Evolutionary conservation across 345 rosid species (phyloP), one percentile per base, ranked within the genome.

Genomic region (Melaleuca quinquenervia): DNA sequence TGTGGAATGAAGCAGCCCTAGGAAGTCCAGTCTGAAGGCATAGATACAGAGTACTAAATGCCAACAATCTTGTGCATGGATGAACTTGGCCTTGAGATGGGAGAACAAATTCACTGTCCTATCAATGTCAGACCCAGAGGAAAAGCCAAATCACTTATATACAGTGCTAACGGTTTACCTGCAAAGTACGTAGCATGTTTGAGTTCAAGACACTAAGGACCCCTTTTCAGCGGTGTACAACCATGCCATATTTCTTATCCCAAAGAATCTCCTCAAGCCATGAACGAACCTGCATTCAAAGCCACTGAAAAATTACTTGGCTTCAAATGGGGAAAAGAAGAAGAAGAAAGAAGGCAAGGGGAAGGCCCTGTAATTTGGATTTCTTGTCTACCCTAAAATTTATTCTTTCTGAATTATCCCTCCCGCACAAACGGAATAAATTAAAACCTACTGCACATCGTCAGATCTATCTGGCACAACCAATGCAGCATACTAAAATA

Each of bases 201-300:
- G 98, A 96, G 90, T 93, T 91, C 56, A 85, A 87, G 87, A 96
- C 88, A 78, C 86, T 88, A 89, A 97, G 89, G 88, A 97, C 92
- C 90, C 96, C 99, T 90, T 97, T 97, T 91, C 98, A 97, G 50
- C 98, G 96, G 85, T 96, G 95, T 21, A 96, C 91, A 90, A 95
- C 98, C 96, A 95, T 92, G 49, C 83, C 95, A 88, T 88, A 64
- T 84, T 92, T 95, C 89, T 95, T 97, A 84, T 97, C 98, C 99
- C 99, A 95, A 84, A 96, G 92, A 87, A 97, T 95, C 87, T 94
- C 99, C 91, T 97, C 98, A 5, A 97, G 92, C 99, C 98, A 97
- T 85, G 89, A 86, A 32, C 93, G 94, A 85, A 94, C 92, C 98
- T 97, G 52, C 78, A 32, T 32, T 50, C 52, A 83, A 86, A 82